Conservation (phyloP, 1,284 basidiomycete species). For the Fomitopsis schrenkii region DNA sequence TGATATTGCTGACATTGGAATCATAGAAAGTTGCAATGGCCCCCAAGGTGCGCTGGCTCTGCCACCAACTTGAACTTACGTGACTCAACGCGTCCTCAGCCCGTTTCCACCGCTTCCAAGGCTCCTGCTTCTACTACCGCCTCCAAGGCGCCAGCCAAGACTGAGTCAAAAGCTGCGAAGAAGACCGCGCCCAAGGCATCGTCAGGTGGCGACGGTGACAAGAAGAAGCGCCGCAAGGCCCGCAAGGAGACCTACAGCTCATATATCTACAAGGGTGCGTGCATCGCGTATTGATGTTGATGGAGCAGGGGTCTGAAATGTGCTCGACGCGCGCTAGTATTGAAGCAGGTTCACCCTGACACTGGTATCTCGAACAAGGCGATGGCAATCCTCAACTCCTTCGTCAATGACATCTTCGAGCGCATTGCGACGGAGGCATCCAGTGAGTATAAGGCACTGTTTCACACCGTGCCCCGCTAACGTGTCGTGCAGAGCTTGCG, state of each 20-base stretch:
- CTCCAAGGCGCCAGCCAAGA: conserved; percentile 50
- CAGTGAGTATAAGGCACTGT: conserved; percentile 35
- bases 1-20: not conserved
- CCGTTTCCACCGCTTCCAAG: conserved; percentile 46
- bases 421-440: conserved; percentile 69
- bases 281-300: not conserved
- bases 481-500: conserved; percentile 48
- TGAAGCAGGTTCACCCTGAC: conserved; percentile 74
- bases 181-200: conserved; percentile 42
- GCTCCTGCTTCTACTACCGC: conserved; percentile 47
- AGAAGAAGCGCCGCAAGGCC: conserved; percentile 57
- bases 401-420: conserved; percentile 72
- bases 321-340: conserved; percentile 34
- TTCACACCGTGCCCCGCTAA: not conserved
- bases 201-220: conserved; percentile 41
- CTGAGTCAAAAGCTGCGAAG: conserved; percentile 43
- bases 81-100: conserved; percentile 28
- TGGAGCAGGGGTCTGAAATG: not conserved
- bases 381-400: conserved; percentile 73
- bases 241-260: conserved; percentile 68
- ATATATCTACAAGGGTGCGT: conserved; percentile 66
- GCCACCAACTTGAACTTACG: not conserved
- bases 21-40: conserved; percentile 19
- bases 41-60: conserved; percentile 21
- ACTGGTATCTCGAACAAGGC: conserved; percentile 78